Conservation (phyloP, 768 basidiomycete genomes). For the Suillus subluteus region DNA sequence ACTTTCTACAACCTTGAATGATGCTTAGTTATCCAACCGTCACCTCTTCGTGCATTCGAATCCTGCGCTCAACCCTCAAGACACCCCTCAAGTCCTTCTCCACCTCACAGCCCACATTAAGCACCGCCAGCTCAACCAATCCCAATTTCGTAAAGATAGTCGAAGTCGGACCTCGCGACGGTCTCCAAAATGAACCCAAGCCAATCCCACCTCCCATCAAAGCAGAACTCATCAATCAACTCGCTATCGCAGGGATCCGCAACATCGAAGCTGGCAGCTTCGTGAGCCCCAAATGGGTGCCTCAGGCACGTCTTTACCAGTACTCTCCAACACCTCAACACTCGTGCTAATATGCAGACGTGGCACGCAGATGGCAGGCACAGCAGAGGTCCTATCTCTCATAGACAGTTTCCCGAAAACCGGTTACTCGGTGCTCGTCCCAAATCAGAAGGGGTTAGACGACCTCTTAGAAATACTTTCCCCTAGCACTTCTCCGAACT, state of each 20-base stretch:
- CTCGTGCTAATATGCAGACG: not conserved
- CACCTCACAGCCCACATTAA: slow-evolving; percentile 1
- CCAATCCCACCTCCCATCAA: slow-evolving; percentile 75
- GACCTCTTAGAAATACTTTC: slow-evolving; percentile 62
- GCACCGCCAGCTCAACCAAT: not conserved
- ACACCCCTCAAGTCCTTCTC: slow-evolving; percentile 5
- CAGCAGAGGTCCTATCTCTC: slow-evolving; percentile 67
- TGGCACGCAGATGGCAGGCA: slow-evolving; percentile 78
- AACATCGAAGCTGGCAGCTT: slow-evolving; percentile 88
- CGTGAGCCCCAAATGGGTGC: slow-evolving; percentile 92
- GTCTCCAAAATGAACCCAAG: slow-evolving; percentile 86
- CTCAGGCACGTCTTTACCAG: slow-evolving; percentile 59
- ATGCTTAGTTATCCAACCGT: not conserved
- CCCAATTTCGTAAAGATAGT: slow-evolving; percentile 54
- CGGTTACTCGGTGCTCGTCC: slow-evolving; percentile 80
- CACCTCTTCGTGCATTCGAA: not conserved
- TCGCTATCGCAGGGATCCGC: slow-evolving; percentile 67
- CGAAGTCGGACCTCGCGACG: slow-evolving; percentile 91
- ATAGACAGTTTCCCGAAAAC: slow-evolving; percentile 57
- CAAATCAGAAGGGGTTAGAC: slow-evolving; percentile 79
- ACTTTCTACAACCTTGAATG: not conserved
- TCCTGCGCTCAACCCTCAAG: not conserved
- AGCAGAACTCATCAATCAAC: slow-evolving; percentile 76
- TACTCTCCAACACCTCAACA: not conserved
- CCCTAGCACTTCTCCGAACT: slow-evolving; percentile 24